Base-by-base conservation (phyloP, 2,329 filamentous ascomycete species). In the Aureobasidium sp. region DNA sequence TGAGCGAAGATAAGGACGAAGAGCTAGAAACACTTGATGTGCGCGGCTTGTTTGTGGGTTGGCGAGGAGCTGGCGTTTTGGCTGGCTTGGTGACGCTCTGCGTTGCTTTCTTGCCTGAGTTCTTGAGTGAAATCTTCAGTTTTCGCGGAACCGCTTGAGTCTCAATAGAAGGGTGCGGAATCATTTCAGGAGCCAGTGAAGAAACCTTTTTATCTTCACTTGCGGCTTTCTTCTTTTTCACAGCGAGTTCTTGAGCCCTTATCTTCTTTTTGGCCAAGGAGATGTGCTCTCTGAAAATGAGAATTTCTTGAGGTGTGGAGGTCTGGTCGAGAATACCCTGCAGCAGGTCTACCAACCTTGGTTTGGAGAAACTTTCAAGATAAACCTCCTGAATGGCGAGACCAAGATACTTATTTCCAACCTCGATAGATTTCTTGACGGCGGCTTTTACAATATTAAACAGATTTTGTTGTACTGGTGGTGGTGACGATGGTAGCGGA, bases 381-480 rank as follows among this genome's bases (percentile, higher is more conserved):
- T 75, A 77, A 49, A 81, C 70, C 53, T 76, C 70, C 62, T 74
- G 70, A 10, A 81, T 67, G 13, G 78, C 78, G 25, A 66, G 64
- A 30, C 73, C 75, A 44, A 77, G 69, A 25, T 68, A 66, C 21
- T 69, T 69, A 50, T 75, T 74, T 27, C 72, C 68, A 25, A 73
- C 67, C 48, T 72, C 70, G 49, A 69, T 68, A 8, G 78, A 73
- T 63, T 75, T 74, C 48, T 69, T 67, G 61, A 77, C 73, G 42
- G 78, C 77, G 21, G 75, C 73, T 34, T 79, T 75, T 25, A 80
- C 73, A 5, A 76, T 65, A 21, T 51, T 47, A 30, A 66, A 61
- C 10, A 69, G 34, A 42, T 21, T 21, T 21, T 21, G 21, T 21
- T 64, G 13, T 27, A 25, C 30, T 25, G 37, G 34, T n/a, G 30